Conservation (phyloP, 2,329 filamentous ascomycete genomes). For the Botrytis elliptica region DNA sequence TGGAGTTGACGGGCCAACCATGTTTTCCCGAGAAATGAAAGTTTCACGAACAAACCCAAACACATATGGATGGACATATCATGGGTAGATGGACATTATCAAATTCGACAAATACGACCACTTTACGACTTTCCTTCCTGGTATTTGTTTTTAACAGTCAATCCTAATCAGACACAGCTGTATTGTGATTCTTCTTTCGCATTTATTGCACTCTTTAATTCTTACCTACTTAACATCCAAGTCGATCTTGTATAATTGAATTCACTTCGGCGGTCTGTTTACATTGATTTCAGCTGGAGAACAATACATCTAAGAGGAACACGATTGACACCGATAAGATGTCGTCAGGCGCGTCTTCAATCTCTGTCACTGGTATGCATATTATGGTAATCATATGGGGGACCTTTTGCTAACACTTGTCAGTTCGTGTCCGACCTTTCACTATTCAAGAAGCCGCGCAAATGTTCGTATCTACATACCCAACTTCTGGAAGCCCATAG, state of each 20-base stretch:
- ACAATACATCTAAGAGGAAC: background rate
- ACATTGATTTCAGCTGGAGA: background rate
- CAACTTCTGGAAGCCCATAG: background rate
- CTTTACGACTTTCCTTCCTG: constrained; percentile 1
- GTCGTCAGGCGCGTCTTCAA: constrained; percentile 38
- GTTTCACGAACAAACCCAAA: constrained; percentile 2
- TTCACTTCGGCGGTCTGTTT: constrained; percentile 16
- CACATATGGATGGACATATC: background rate
- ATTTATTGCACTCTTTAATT: background rate
- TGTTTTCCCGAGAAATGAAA: constrained; percentile 14
- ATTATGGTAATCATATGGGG: too few relatives aligned
- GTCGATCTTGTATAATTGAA: background rate
- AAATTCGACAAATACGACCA: background rate
- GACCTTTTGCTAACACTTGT: constrained; percentile 25
- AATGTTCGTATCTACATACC: constrained; percentile 51
- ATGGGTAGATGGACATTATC: background rate
- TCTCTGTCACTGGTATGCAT: constrained; percentile 40
- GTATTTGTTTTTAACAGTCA: background rate
- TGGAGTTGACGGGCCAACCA: constrained; percentile 11
- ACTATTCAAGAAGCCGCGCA: constrained; percentile 94
- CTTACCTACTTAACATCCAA: background rate
- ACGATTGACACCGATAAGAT: constrained; percentile 3
- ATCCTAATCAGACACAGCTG: background rate
- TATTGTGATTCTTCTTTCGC: background rate
- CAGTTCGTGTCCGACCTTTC: constrained; percentile 69